Evolutionary conservation across 768 basidiomycete genomes (phyloP).

Genomic region (Mycena capillaripes): DNA sequence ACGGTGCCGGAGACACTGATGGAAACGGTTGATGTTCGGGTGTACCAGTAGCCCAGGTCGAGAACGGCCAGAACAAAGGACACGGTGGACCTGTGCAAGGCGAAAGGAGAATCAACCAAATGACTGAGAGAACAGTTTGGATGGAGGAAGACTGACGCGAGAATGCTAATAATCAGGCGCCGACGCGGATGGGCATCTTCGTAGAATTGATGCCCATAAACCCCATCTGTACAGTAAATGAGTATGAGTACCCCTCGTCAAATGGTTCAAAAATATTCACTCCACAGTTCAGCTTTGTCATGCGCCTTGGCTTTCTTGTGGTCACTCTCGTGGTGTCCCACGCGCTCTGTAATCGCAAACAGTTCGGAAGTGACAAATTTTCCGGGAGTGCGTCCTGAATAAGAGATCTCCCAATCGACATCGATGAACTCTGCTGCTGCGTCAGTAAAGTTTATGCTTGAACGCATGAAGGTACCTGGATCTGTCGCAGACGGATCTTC

Average conservation of each 20-base stretch:
- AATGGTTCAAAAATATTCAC: conserved; percentile 34
- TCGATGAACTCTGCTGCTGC: conserved; percentile 40
- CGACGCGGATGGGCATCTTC: conserved; percentile 47
- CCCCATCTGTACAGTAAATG: conserved; percentile 42
- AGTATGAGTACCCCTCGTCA: neutral
- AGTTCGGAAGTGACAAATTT: conserved; percentile 40
- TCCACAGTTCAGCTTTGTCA: conserved; percentile 39
- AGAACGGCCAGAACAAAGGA: conserved; percentile 34
- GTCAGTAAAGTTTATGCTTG: neutral
- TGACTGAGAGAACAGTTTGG: neutral
- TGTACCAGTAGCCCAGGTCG: conserved; percentile 52
- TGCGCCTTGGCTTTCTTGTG: conserved; percentile 40
- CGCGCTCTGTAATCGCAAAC: neutral
- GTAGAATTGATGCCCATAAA: conserved; percentile 45
- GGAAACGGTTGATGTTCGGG: conserved; percentile 48
- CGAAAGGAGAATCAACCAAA: neutral
- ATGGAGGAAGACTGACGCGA: conserved; percentile 39
- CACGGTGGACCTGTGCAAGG: conserved; percentile 38
- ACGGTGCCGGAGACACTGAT: conserved; percentile 48
- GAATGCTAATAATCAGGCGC: conserved; percentile 25
- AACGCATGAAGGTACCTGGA: conserved; percentile 6
- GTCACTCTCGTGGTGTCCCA: conserved; percentile 42
- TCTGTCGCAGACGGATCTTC: conserved; percentile 10
- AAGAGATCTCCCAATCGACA: conserved; percentile 51
- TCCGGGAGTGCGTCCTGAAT: conserved; percentile 42